These are phyloP conservation scores for Benincasa hispida DNA, from an alignment of 306 rosid species.

Conservation along the genomic window DNA sequence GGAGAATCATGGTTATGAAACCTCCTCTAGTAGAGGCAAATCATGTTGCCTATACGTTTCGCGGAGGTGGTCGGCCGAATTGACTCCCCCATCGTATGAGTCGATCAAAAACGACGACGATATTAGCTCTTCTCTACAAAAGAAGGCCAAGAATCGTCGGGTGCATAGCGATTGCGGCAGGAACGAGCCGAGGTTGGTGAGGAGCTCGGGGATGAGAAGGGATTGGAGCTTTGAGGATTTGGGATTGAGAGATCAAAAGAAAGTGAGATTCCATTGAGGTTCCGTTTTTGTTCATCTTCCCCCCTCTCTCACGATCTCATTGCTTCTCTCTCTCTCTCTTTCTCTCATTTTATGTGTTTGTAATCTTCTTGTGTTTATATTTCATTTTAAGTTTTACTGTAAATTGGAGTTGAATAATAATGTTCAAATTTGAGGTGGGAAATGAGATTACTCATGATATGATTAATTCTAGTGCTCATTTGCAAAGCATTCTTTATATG, in stretches of 20 bases:
- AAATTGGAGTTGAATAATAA: too few relatives aligned
- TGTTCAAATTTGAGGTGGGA: too few relatives aligned
- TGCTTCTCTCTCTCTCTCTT: background rate
- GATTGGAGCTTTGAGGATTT: slow-evolving; percentile 77
- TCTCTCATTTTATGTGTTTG: too few relatives aligned
- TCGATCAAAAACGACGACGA: background rate
- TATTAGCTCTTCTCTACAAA: background rate
- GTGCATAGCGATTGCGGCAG: slow-evolving; percentile 5
- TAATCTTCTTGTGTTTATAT: too few relatives aligned
- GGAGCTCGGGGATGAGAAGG: slow-evolving; percentile 81
- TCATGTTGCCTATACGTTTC: slow-evolving; percentile 9
- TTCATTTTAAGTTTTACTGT: too few relatives aligned
- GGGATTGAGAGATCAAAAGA: slow-evolving; percentile 14
- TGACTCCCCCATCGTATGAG: slow-evolving; percentile 13
- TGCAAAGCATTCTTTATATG: too few relatives aligned
- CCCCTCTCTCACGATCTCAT: background rate
- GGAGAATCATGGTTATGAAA: slow-evolving; percentile 7
- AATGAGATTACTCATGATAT: too few relatives aligned
- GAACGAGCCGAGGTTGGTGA: slow-evolving; percentile 33
- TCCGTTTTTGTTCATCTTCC: background rate
- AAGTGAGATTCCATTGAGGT: slow-evolving; percentile 6
- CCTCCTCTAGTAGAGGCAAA: slow-evolving; percentile 4
- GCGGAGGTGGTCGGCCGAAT: slow-evolving; percentile 44
- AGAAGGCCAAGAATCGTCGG: slow-evolving; percentile 7
- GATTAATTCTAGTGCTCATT: too few relatives aligned